A percentile compares a stretch with the other conserved stretches of the same genome.
phyloP scores from a whole-genome alignment of 257 asterid genomes.

The Rauvolfia tetraphylla region DNA sequence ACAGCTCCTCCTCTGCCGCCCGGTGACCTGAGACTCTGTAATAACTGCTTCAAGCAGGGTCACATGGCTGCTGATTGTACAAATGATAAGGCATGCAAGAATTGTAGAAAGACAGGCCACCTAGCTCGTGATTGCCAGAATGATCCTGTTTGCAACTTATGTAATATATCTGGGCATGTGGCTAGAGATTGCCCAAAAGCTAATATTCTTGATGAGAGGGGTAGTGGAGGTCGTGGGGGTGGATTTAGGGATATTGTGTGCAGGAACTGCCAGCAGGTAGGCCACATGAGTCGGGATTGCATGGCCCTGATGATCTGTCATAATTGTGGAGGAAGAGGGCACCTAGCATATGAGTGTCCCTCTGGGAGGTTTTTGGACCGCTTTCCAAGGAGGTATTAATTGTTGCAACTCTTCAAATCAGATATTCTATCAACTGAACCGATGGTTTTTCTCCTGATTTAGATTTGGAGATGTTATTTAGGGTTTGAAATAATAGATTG shows the following conservation, averaged over 20 bases:
- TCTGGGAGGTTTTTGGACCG: slow-evolving; percentile 46
- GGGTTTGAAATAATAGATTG: slow-evolving; percentile 14
- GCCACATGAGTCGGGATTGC: slow-evolving; percentile 56
- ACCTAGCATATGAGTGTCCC: slow-evolving; percentile 45
- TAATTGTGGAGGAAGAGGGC: slow-evolving; percentile 55
- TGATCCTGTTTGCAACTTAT: slow-evolving; percentile 61
- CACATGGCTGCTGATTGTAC: slow-evolving; percentile 43
- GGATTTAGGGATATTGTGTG: slow-evolving; percentile 40
- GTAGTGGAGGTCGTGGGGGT: slow-evolving; percentile 28
- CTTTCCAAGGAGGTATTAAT: slow-evolving; percentile 40
- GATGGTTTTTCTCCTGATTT: slow-evolving; percentile 3
- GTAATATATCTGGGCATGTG: slow-evolving; percentile 52
- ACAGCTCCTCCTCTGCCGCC: slow-evolving; percentile 35
- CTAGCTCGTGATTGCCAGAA: slow-evolving; percentile 54
- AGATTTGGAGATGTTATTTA: not conserved
- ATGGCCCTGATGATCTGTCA: slow-evolving; percentile 37
- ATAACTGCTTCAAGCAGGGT: slow-evolving; percentile 47
- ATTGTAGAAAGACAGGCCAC: slow-evolving; percentile 57
- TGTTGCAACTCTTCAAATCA: not conserved
- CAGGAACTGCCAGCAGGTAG: slow-evolving; percentile 47
- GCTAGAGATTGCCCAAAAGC: slow-evolving; percentile 42
- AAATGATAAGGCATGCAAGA: slow-evolving; percentile 59
- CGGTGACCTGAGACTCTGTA: slow-evolving; percentile 48
- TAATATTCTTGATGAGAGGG: slow-evolving; percentile 35
- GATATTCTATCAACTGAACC: not conserved